These are phyloP conservation scores for Phycomyces nitens DNA, from an alignment of 192 early-diverging fungal genomes.

Conservation along the genomic window DNA sequence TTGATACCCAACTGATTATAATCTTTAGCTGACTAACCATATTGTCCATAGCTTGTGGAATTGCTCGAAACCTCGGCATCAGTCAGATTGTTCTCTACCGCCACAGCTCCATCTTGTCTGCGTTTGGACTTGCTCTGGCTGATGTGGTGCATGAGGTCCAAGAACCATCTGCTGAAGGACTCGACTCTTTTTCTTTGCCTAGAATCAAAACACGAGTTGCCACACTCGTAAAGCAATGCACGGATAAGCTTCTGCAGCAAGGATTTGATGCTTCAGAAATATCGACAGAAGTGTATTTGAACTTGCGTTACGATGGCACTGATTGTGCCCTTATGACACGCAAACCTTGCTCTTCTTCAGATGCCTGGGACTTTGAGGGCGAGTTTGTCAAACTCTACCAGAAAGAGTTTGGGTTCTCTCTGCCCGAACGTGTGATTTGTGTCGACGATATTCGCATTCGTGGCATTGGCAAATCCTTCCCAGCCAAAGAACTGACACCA, in stretches of 20 bases:
- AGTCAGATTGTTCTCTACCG: slow-evolving; percentile 80
- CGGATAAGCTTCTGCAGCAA: slow-evolving; percentile 55
- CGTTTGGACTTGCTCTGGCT: slow-evolving; percentile 85
- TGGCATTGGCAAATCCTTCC: slow-evolving; percentile 62
- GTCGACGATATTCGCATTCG: slow-evolving; percentile 94
- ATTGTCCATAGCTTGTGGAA: slow-evolving; percentile 71
- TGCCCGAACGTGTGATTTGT: slow-evolving; percentile 75
- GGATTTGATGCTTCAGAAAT: slow-evolving; percentile 64
- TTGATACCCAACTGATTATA: not conserved
- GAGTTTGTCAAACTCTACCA: slow-evolving; percentile 75
- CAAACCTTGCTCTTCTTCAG: slow-evolving; percentile 46
- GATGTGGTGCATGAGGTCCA: slow-evolving; percentile 92
- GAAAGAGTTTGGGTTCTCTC: slow-evolving; percentile 94
- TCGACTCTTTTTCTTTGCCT: slow-evolving; percentile 37
- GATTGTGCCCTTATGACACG: slow-evolving; percentile 90
- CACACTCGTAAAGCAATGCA: slow-evolving; percentile 43
- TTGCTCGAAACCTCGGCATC: slow-evolving; percentile 86
- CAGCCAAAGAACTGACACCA: slow-evolving; percentile 33
- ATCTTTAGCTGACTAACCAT: not conserved
- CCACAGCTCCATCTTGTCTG: slow-evolving; percentile 89
- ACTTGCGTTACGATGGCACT: slow-evolving; percentile 91
- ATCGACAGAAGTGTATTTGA: slow-evolving; percentile 67
- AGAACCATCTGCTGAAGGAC: slow-evolving; percentile 65
- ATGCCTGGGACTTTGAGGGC: slow-evolving; percentile 60
- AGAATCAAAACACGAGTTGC: slow-evolving; percentile 51